phyloP scores from a whole-genome alignment of 2,329 filamentous ascomycete species.

The Trichoderma pleuroti region DNA sequence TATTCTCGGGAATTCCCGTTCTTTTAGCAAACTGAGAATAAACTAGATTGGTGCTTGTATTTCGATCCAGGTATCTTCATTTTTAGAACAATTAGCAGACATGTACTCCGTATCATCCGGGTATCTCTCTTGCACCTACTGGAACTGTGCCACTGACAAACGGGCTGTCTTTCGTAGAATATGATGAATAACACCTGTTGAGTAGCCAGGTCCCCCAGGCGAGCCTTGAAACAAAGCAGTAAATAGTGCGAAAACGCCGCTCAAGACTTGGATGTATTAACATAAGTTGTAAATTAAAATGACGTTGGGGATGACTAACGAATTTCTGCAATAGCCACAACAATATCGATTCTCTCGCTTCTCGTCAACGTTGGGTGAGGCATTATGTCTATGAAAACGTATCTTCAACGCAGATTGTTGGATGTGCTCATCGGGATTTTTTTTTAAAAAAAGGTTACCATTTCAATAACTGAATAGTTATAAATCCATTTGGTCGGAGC shows the following conservation, averaged over 20 bases:
- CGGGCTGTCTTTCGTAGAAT: not conserved
- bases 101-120: not conserved
- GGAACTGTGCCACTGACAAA: not conserved
- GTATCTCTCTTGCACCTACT: not conserved
- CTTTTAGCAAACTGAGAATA: not conserved
- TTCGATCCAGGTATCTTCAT: not conserved
- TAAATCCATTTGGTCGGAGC: no score
- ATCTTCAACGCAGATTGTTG: no score
- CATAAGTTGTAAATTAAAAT: no score
- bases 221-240: not conserved
- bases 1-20: not conserved
- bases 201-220: not conserved
- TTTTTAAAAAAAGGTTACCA: no score
- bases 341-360: no score
- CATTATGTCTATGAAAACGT: no score
- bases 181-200: not conserved
- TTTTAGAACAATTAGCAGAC: not conserved
- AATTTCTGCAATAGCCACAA: no score
- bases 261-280: not conserved
- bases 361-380: no score
- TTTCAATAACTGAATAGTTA: no score
- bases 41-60: not conserved
- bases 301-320: no score
- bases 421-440: no score
- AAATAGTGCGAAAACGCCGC: not conserved